These are phyloP conservation scores for Cladosporium sp. DNA, from an alignment of 2,329 filamentous ascomycete genomes.

Conservation along the genomic window DNA sequence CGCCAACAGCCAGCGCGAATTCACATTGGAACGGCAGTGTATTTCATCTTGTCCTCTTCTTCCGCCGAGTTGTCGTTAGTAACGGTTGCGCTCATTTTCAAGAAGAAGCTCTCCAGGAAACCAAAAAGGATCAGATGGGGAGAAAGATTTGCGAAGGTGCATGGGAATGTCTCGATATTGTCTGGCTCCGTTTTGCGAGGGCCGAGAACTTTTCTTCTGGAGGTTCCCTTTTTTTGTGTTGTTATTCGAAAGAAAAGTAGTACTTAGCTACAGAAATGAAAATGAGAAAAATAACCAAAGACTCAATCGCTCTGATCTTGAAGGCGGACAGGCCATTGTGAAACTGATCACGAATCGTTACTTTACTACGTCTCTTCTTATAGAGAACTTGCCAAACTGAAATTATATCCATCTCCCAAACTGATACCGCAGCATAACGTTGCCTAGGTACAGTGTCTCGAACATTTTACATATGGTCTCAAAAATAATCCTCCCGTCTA, in stretches of 20 bases:
- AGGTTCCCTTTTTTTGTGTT: background rate
- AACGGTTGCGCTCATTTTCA: constrained; percentile 4
- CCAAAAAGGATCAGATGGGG: background rate
- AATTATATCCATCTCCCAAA: no score
- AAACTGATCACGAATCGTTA: no score
- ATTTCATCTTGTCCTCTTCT: background rate
- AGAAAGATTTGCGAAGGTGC: background rate
- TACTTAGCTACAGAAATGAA: background rate
- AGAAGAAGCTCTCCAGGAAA: background rate
- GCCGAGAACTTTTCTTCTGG: background rate
- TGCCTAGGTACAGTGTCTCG: no score
- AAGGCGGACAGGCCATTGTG: no score
- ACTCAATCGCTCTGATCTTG: no score
- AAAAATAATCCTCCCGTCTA: no score
- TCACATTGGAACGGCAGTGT: background rate
- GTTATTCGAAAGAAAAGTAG: background rate
- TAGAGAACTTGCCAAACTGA: no score
- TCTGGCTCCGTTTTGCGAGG: background rate
- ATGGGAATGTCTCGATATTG: background rate
- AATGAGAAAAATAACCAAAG: background rate
- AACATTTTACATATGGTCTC: no score
- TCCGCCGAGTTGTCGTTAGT: constrained; percentile 9
- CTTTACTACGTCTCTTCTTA: no score
- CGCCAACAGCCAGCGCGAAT: background rate
- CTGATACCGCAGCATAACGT: no score